Evolutionary conservation across 192 early-diverging fungal genomes (phyloP).

Genomic region (Geosiphon pyriformis): DNA sequence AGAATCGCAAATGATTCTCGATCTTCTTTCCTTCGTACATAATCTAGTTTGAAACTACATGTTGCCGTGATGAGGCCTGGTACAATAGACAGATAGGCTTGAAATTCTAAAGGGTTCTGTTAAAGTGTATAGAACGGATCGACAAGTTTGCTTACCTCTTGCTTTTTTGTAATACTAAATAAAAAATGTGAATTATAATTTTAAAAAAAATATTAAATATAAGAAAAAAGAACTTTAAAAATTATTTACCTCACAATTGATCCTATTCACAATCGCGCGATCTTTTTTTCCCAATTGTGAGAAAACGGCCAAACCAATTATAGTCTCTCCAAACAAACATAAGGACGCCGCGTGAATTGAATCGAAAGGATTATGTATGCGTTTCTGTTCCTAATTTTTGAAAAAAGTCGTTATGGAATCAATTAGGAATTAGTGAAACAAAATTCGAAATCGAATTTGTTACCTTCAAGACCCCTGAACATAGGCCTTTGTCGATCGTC

Average conservation of each 20-base stretch:
- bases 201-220: too few relatives aligned
- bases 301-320: constrained; percentile 46
- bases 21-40: neutral
- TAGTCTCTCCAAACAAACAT: constrained; percentile 52
- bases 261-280: constrained; percentile 41
- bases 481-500: constrained; percentile 47
- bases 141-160: constrained; percentile 20
- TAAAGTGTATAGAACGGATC: neutral
- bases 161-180: constrained; percentile 40
- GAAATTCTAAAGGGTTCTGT: neutral
- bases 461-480: constrained; percentile 52
- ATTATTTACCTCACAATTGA: constrained; percentile 47
- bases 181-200: neutral
- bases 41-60: constrained; percentile 24
- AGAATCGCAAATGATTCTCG: constrained; percentile 22
- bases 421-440: neutral
- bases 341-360: constrained; percentile 50
- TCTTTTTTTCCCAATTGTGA: constrained; percentile 43
- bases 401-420: neutral
- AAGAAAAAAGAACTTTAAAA: neutral
- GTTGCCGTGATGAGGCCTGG: constrained; percentile 35
- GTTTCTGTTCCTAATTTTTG: constrained; percentile 41
- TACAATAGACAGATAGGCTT: neutral
- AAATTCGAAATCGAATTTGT: neutral
- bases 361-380: constrained; percentile 46